Evolutionary conservation across 208 protist genomes (phyloP).

Genomic region (Phytomonas sp.): DNA sequence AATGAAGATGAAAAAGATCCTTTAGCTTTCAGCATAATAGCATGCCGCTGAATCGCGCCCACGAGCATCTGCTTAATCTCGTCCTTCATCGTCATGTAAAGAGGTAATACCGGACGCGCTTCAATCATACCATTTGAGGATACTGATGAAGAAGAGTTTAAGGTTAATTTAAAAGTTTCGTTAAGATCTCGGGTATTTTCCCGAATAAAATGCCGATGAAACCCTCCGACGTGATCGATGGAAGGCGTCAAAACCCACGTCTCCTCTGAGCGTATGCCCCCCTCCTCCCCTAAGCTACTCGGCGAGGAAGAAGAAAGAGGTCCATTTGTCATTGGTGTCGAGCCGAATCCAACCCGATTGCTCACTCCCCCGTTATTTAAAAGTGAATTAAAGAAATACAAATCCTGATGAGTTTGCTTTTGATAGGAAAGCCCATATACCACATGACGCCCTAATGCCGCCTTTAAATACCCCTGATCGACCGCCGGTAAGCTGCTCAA

Average conservation of each 20-base stretch:
- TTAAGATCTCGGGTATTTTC: neutral
- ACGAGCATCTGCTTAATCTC: conserved; percentile 38
- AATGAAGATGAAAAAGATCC: neutral
- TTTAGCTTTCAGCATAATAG: conserved; percentile 14
- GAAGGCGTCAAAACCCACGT: neutral
- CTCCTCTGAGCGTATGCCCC: neutral
- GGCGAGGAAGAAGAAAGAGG: neutral
- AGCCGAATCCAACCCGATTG: neutral
- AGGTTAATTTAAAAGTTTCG: neutral
- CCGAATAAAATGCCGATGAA: neutral
- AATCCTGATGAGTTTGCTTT: conserved; percentile 10
- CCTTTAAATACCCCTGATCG: conserved; percentile 35
- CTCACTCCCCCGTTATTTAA: neutral
- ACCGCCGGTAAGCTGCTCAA: conserved; percentile 20
- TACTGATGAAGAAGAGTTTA: neutral
- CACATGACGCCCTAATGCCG: conserved; percentile 43
- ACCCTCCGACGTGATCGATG: neutral
- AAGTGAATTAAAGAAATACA: neutral
- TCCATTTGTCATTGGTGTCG: neutral
- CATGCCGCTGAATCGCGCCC: conserved; percentile 32
- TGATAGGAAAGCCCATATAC: conserved; percentile 65
- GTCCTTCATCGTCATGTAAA: conserved; percentile 30
- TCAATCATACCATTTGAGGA: neutral
- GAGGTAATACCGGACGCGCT: conserved; percentile 6
- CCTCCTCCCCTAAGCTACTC: neutral